phyloP scores from a whole-genome alignment of 1,284 basidiomycete genomes.

The Ceratobasidium sp. region DNA sequence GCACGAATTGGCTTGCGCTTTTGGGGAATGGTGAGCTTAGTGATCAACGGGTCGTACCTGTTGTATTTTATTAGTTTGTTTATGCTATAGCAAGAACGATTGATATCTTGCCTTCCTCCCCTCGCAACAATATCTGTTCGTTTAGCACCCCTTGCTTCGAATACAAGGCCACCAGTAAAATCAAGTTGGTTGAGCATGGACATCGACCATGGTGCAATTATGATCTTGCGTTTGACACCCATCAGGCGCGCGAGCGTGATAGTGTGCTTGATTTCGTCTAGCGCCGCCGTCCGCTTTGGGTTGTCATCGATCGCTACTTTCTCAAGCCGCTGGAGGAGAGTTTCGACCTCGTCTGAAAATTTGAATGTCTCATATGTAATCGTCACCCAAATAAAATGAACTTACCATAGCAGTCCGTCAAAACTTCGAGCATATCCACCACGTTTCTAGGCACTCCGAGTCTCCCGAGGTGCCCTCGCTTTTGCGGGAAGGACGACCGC shows the following conservation, averaged over 20 bases:
- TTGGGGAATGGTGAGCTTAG: constrained; percentile 71
- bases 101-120: constrained; percentile 76
- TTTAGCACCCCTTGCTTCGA: constrained; percentile 79
- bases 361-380: neutral
- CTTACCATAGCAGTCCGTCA: constrained; percentile 69
- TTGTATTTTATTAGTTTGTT: neutral
- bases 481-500: constrained; percentile 74
- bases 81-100: neutral
- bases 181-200: constrained; percentile 68
- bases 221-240: constrained; percentile 72
- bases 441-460: constrained; percentile 48
- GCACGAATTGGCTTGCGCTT: constrained; percentile 66
- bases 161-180: constrained; percentile 80
- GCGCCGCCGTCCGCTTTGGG: constrained; percentile 54
- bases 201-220: constrained; percentile 74
- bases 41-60: constrained; percentile 83
- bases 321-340: constrained; percentile 69
- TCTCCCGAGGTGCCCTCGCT: constrained; percentile 71
- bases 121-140: constrained; percentile 80
- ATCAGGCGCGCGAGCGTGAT: constrained; percentile 73
- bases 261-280: constrained; percentile 74
- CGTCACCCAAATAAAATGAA: constrained; percentile 49
- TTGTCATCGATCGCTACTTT: constrained; percentile 67
- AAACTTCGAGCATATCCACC: constrained; percentile 70
- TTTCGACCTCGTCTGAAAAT: constrained; percentile 63